phyloP scores from a whole-genome alignment of 129 eudicot genomes.

The Chrysanthemum seticuspe region DNA sequence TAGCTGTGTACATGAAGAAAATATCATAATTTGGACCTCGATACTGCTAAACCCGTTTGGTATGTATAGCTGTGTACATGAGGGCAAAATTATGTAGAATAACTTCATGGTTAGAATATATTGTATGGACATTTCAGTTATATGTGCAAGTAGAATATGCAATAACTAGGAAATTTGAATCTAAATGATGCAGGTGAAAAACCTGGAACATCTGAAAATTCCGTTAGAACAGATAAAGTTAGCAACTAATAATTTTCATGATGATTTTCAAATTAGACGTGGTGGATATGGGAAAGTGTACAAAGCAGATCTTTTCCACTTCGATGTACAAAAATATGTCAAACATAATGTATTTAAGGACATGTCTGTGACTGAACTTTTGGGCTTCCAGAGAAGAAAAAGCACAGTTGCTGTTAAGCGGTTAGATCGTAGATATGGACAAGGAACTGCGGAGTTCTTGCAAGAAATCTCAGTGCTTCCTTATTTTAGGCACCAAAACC shows the following conservation, averaged over 20 bases:
- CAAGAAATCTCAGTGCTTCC: constrained; percentile 38
- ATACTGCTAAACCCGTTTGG: background rate
- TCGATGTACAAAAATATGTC: constrained; percentile 26
- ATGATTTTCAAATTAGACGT: constrained; percentile 28
- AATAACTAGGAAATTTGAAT: background rate
- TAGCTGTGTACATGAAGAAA: too few relatives aligned
- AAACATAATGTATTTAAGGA: background rate
- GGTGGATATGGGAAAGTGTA: constrained; percentile 38
- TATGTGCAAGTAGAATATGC: background rate
- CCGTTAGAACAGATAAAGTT: constrained; percentile 31
- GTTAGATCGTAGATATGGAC: constrained; percentile 33
- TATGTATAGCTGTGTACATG: too few relatives aligned
- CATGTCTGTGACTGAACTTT: constrained; percentile 5
- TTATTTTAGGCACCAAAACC: constrained; percentile 33
- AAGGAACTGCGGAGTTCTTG: constrained; percentile 33
- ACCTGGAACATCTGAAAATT: constrained; percentile 30
- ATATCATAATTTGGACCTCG: background rate
- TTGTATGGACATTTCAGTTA: background rate
- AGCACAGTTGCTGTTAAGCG: constrained; percentile 28
- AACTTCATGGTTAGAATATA: background rate
- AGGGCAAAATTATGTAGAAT: background rate
- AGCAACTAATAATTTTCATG: constrained; percentile 34
- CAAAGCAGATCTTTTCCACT: constrained; percentile 34
- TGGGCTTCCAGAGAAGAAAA: constrained; percentile 25
- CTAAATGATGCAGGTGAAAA: constrained; percentile 28